Evolutionary conservation across 139 green algal genomes (phyloP), one percentile per base, ranked within the genome.

Genomic region (Picochlorum sp.): DNA sequence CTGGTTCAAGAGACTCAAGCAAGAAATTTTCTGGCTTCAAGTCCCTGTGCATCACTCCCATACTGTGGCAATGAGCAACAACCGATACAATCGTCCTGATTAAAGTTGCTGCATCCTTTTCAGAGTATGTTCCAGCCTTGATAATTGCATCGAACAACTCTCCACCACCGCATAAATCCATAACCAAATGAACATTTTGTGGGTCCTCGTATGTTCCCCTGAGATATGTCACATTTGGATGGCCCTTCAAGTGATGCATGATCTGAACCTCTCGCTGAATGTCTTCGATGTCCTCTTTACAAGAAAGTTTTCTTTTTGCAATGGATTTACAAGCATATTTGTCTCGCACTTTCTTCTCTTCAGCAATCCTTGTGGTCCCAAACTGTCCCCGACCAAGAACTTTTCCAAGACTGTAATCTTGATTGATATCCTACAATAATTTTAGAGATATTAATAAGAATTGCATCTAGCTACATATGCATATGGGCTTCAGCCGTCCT

Each of bases 101-200:
- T 29, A 91, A 68, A 5, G 50, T 40, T 2, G 89, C 86, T 32
- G 89, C 89, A 45, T 85, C 81, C 64, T 81, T 83, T 75, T 98
- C 91, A 47, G 59, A 79, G 65, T 69, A 78, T 25, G n/a, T 50
- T 33, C 28, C 54, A 39, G 9, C 14, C 37, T 45, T 55, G 57
- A 95, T 82, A 55, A 97, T 98, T 26, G 82, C 61, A 66, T 98
- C 92, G 74, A 98, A 98, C 14, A 98, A 83, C 77, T 98, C 92
- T 1, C 92, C 92, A 14, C 91, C 91, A 7, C 68, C 76, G 71
- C 86, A 94, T 9, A 98, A 63, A 68, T 92, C 83, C 84, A 91
- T 88, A 6, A 94, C 76, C 24, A 94, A 73, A 62, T 94, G 82
- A 26, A 94, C 79, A 61, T 76, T 77, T 49, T 85, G 64, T 40